Evolutionary conservation across 2,329 filamentous ascomycete genomes (phyloP), one percentile per base, ranked within the genome.

Genomic region (Neonectria faginata): DNA sequence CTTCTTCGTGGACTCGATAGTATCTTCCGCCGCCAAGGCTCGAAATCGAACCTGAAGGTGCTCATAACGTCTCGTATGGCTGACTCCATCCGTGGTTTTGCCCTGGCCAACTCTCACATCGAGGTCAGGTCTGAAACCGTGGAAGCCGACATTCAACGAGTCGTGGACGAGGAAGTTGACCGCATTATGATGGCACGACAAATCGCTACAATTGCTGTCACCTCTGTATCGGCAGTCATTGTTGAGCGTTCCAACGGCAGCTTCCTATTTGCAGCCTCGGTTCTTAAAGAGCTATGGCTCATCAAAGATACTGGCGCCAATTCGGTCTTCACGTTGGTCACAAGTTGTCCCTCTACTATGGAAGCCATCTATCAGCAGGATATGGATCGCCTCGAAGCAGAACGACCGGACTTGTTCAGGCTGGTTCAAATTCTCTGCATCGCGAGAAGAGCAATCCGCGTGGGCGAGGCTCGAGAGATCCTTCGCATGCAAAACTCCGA

Each of bases 311-410:
- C 69, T 5, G 69, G 64, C 2, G 66, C 67, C 2, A 71, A 68
- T 31, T 67, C 66, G 18, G 66, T 71, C 9, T 71, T 70, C 33
- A 70, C 67, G 1, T 54, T 70, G 1, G 54, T 70, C 16, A 67
- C 66, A 8, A 67, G 64, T n/a, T 71, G 66, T 22, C 64, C 64
- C 18, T 59, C 69, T 3, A 69, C 67, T 6, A 70, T 70, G 66
- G 66, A 71, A 54, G 69, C 67, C 8, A 71, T 71, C 18, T 71
- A 71, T 31, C 63, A 70, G 39, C 69, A 71, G 36, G 67, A 69
- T 33, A 67, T 71, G 69, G 57, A 71, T 16, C 67, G 64, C 39
- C 65, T 71, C 4, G 48, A 64, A 36, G 25, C 36, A 10, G 66
- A 71, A 14, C 66, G 69, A 5, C 48, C 58, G 1, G 69, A 71